Conservation (phyloP, 345 rosid species). For the Aquilaria yunnanensis region DNA sequence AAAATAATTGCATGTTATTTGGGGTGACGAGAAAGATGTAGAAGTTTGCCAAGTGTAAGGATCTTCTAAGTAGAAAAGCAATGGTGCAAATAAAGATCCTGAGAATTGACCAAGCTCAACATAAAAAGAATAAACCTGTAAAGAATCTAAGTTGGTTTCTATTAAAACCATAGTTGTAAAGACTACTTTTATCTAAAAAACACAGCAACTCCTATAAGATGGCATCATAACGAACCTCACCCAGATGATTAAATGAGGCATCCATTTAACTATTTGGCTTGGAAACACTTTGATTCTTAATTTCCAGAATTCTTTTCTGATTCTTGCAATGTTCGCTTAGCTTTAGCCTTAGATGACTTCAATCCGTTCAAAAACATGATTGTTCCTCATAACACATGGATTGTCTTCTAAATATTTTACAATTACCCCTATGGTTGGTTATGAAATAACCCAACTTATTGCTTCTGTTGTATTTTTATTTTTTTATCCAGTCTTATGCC, state of each 20-base stretch:
- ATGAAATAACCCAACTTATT: neutral
- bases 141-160: slow-evolving; percentile 10
- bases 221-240: slow-evolving; percentile 7
- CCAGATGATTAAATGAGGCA: neutral
- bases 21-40: neutral
- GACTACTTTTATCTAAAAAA: neutral
- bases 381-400: neutral
- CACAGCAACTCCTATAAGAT: neutral
- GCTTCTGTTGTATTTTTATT: neutral
- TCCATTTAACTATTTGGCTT: slow-evolving; percentile 3
- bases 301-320: neutral
- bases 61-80: neutral
- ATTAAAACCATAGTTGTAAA: neutral
- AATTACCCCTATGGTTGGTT: neutral
- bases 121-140: neutral
- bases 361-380: neutral
- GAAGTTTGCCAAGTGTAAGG: neutral
- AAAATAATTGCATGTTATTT: neutral
- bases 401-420: no score
- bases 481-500: neutral
- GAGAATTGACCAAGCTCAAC: neutral
- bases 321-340: neutral
- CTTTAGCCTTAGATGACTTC: no score
- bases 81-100: neutral
- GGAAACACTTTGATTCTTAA: slow-evolving; percentile 5